Evolutionary conservation across 495 filamentous ascomycete species (phyloP), one percentile per base, ranked within the genome.

Genomic region (Penicillium canariense): DNA sequence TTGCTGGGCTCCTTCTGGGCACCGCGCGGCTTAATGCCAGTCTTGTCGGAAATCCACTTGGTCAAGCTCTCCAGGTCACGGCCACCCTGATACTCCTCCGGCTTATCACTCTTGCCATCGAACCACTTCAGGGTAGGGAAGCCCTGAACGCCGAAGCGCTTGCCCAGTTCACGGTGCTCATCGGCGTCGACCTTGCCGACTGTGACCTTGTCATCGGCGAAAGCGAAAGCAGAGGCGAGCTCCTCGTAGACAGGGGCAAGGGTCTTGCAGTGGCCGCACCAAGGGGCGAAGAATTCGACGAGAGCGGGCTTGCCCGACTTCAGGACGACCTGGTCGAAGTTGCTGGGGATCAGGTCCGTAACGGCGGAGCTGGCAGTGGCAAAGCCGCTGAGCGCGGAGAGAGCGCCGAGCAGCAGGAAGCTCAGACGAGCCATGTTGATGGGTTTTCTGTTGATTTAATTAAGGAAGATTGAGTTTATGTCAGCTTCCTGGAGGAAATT

Each of bases 241-340:
- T 98, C 88, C 70, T 98, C 94, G 71, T 94, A 98, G 49, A 94
- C 77, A 35, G 94, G 94, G 18, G 92, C 95, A 9, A 98, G 88
- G 56, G 75, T 96, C 80, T 97, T 97, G 88, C 94, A 98, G 82
- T 98, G 90, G 42, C 95, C 95, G 72, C 95, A 98, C 94, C 94
- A 98, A 52, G 94, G 94, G 43, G 94, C 94, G 72, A 97, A 98
- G 82, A 98, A 98, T 69, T 98, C 94, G 55, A 98, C 94, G 31
- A 98, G 84, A 0, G 95, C 91, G 26, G 95, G 95, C 77, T 96
- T 97, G 68, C 90, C 90, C 50, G 88, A 91, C 65, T 94, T 81
- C 28, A 97, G 81, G 55, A 96, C 90, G 48, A 95, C 80, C 8
- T 86, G 73, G 73, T 97, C 91, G 69, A 97, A 97, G 76, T 97